Percentiles rank a stretch among this genome's conserved stretches.
phyloP scores from a whole-genome alignment of 2,329 filamentous ascomycete genomes.

The Aureobasidium sp. region DNA sequence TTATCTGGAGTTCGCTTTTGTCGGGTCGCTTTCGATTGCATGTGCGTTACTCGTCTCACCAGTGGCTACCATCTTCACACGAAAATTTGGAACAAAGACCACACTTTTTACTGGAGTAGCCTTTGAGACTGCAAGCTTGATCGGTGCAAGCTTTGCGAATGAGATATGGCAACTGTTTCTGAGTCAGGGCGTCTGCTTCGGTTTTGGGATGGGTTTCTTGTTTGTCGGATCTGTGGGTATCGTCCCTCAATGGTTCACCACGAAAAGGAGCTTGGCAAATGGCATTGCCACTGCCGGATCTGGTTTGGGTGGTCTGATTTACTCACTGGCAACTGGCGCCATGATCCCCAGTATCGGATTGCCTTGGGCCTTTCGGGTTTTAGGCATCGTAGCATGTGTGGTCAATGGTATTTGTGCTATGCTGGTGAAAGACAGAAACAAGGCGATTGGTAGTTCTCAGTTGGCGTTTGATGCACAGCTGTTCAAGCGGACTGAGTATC shows the following conservation, averaged over 20 bases:
- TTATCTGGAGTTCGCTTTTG: constrained; percentile 64
- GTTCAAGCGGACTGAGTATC: constrained; percentile 55
- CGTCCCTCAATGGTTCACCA: constrained; percentile 67
- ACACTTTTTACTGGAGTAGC: constrained; percentile 59
- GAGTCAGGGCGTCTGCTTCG: constrained; percentile 67
- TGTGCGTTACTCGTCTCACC: constrained; percentile 62
- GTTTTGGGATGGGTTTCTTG: constrained; percentile 69
- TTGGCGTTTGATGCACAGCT: constrained; percentile 58
- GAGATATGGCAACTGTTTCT: constrained; percentile 71
- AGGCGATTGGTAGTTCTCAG: constrained; percentile 59
- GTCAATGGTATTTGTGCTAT: constrained; percentile 58
- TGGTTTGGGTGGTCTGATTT: constrained; percentile 66
- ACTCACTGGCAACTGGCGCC: constrained; percentile 59
- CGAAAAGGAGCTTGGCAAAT: constrained; percentile 61
- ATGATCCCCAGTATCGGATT: constrained; percentile 60
- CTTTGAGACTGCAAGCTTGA: constrained; percentile 57
- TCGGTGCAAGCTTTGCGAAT: constrained; percentile 62
- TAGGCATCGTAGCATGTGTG: constrained; percentile 56
- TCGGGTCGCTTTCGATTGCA: constrained; percentile 64
- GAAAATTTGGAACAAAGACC: constrained; percentile 54
- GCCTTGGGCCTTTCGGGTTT: constrained; percentile 59
- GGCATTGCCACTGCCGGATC: constrained; percentile 61
- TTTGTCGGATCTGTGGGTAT: constrained; percentile 64
- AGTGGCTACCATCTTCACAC: constrained; percentile 54
- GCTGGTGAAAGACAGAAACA: constrained; percentile 64